Percentiles rank a stretch among this genome's conserved stretches.
phyloP scores from a whole-genome alignment of 805 yeast species.

The Kodamaea neixiangensis region DNA sequence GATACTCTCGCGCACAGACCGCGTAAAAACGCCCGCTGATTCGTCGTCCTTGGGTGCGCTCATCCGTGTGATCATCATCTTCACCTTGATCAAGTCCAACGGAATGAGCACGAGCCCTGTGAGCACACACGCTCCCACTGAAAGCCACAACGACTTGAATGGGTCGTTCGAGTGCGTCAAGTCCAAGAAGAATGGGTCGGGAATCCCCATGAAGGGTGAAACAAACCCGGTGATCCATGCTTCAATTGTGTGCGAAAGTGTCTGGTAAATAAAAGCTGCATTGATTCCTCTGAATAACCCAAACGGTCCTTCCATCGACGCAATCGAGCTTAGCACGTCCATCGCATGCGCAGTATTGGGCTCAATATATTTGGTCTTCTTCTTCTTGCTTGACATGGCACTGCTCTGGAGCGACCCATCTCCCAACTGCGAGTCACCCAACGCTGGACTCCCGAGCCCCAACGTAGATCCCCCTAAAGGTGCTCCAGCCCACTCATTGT shows the following conservation, averaged over 20 bases:
- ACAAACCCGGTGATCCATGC: slow-evolving; percentile 91
- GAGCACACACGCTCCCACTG: slow-evolving; percentile 68
- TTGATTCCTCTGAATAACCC: slow-evolving; percentile 75
- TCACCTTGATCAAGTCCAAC: slow-evolving; percentile 75
- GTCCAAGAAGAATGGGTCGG: slow-evolving; percentile 87
- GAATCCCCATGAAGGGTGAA: slow-evolving; percentile 77
- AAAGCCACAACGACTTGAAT: slow-evolving; percentile 61
- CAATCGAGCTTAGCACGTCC: slow-evolving; percentile 63
- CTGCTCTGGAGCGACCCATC: not conserved
- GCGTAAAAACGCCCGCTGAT: slow-evolving; percentile 25
- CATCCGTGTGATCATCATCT: slow-evolving; percentile 70
- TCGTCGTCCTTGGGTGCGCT: slow-evolving; percentile 24
- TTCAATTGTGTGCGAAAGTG: slow-evolving; percentile 73
- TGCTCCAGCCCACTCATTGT: slow-evolving; percentile 13
- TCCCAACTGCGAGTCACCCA: not conserved
- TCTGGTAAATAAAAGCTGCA: slow-evolving; percentile 76
- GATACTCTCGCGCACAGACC: slow-evolving; percentile 75
- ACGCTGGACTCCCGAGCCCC: not conserved
- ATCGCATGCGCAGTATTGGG: slow-evolving; percentile 64
- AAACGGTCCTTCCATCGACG: slow-evolving; percentile 69
- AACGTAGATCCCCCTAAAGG: not conserved
- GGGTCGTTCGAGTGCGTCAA: slow-evolving; percentile 80
- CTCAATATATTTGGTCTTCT: slow-evolving; percentile 30
- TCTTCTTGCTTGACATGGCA: not conserved
- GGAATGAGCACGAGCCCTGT: slow-evolving; percentile 79